Conservation (phyloP, 306 rosid species). For the Cicer arietinum region DNA sequence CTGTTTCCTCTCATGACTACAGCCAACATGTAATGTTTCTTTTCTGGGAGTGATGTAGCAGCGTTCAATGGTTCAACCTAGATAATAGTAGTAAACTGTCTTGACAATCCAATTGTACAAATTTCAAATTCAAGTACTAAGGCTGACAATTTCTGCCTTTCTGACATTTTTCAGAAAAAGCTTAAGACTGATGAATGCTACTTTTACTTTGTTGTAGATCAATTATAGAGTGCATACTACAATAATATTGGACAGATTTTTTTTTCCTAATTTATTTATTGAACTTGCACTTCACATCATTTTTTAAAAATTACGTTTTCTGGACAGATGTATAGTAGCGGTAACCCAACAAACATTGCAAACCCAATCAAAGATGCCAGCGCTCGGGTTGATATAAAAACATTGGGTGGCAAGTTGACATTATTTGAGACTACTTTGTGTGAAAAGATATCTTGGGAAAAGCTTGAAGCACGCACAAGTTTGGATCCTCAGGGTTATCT, state of each 20-base stretch:
- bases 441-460: conserved; percentile 69
- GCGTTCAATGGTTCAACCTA: conserved; percentile 1
- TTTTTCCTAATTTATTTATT: conserved; percentile 10
- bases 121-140: conserved; percentile 1
- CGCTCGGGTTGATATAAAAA: conserved; percentile 76
- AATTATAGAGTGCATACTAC: conserved; percentile 8
- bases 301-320: conserved; percentile 32
- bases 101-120: conserved; percentile 8
- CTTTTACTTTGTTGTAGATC: conserved; percentile 29
- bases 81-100: conserved; percentile 10
- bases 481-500: conserved; percentile 66
- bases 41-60: background rate
- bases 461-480: conserved; percentile 46
- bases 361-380: conserved; percentile 94
- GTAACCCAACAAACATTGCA: conserved; percentile 96
- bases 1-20: no score
- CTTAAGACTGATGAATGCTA: conserved; percentile 30
- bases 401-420: conserved; percentile 77
- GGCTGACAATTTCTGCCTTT: conserved; percentile 9
- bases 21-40: no score
- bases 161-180: conserved; percentile 30
- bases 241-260: background rate
- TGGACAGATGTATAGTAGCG: conserved; percentile 92
- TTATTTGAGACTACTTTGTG: conserved; percentile 89
- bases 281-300: conserved; percentile 32